Evolutionary conservation across 345 rosid species (phyloP).

Genomic region (Lumnitzera littorea): DNA sequence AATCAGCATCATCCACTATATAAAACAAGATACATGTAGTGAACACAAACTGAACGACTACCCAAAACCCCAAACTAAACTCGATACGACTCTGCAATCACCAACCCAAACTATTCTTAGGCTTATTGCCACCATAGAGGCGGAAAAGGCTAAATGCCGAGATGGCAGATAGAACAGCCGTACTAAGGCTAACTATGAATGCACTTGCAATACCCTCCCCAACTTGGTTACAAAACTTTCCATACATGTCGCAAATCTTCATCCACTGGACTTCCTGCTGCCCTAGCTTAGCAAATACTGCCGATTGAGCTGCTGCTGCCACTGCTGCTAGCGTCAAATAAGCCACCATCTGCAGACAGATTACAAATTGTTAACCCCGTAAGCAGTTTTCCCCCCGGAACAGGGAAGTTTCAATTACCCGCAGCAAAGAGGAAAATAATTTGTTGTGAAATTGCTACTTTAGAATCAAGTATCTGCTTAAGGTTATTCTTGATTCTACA

Average conservation of each 20-base stretch:
- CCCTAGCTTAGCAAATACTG: slow-evolving; percentile 62
- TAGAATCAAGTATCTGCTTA: too few relatives aligned
- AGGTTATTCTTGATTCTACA: too few relatives aligned
- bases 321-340: slow-evolving; percentile 67
- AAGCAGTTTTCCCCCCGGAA: not conserved
- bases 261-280: slow-evolving; percentile 79
- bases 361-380: not conserved
- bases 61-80: not conserved
- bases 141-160: slow-evolving; percentile 88
- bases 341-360: slow-evolving; percentile 54
- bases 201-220: slow-evolving; percentile 56
- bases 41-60: too few relatives aligned
- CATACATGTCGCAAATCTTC: slow-evolving; percentile 70
- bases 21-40: too few relatives aligned
- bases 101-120: slow-evolving; percentile 23
- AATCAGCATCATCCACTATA: too few relatives aligned
- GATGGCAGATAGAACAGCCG: slow-evolving; percentile 50
- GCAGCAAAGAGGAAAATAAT: too few relatives aligned
- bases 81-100: not conserved
- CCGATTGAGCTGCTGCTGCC: slow-evolving; percentile 68
- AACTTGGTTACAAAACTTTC: slow-evolving; percentile 69
- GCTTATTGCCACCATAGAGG: slow-evolving; percentile 43
- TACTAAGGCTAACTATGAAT: slow-evolving; percentile 38
- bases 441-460: too few relatives aligned
- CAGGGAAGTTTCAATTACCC: not conserved